Evolutionary conservation across 768 basidiomycete species (phyloP).

Genomic region (Phanerochaete sordida): DNA sequence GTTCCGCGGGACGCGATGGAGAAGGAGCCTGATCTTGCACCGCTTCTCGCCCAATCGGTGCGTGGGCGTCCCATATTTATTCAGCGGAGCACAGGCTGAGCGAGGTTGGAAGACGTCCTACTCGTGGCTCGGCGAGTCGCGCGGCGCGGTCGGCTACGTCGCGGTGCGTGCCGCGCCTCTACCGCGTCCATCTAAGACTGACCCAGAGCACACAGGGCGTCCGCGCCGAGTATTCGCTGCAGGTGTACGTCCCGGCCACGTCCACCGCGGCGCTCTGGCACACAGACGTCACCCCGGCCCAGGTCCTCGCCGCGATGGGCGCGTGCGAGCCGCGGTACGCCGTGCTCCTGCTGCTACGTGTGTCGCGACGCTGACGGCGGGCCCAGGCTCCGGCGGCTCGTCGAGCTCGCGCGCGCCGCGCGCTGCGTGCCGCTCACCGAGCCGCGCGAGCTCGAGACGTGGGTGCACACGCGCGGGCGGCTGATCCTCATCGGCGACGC

Average conservation of each 20-base stretch:
- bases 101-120: not conserved
- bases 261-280: not conserved
- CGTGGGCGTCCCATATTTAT: not conserved
- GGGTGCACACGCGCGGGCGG: constrained; percentile 25
- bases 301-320: constrained; percentile 11
- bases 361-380: not conserved
- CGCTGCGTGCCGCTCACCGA: constrained; percentile 7
- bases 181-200: not conserved
- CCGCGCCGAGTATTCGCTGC: not conserved
- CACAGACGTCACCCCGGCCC: not conserved
- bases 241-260: constrained; percentile 3
- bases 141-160: constrained; percentile 1
- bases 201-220: not conserved
- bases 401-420: constrained; percentile 2
- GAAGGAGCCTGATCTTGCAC: constrained; percentile 8
- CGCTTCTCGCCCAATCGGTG: constrained; percentile 9
- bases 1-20: constrained; percentile 11
- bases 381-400: constrained; percentile 16
- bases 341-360: not conserved
- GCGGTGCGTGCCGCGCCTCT: not conserved
- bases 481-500: constrained; percentile 29
- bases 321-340: constrained; percentile 17
- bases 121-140: constrained; percentile 4
- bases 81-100: not conserved
- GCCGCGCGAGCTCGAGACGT: constrained; percentile 23